Evolutionary conservation across 1,284 basidiomycete species (phyloP).

Genomic region (Fomitopsis betulina): DNA sequence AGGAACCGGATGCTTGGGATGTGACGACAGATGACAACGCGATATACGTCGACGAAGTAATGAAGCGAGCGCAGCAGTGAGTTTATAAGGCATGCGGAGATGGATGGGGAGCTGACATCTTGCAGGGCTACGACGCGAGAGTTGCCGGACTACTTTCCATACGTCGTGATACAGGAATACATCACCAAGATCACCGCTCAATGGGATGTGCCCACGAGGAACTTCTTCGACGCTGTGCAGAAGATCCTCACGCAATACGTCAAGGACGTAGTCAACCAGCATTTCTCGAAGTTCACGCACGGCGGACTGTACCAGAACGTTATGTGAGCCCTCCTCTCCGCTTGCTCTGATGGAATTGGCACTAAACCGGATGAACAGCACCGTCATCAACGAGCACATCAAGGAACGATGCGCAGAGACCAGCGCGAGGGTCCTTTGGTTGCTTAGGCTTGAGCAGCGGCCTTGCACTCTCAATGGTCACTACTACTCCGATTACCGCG

Average conservation of each 20-base stretch:
- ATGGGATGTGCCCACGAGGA: slow-evolving; percentile 45
- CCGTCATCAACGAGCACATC: slow-evolving; percentile 32
- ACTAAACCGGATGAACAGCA: slow-evolving; percentile 25
- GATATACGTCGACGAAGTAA: slow-evolving; percentile 58
- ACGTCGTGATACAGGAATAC: slow-evolving; percentile 45
- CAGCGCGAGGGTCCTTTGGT: slow-evolving; percentile 32
- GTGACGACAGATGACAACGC: slow-evolving; percentile 7
- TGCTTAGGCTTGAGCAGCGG: slow-evolving; percentile 45
- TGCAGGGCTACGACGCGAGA: slow-evolving; percentile 59
- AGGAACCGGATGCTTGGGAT: slow-evolving; percentile 19
- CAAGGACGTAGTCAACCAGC: slow-evolving; percentile 33
- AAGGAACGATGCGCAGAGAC: slow-evolving; percentile 11
- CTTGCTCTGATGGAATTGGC: background rate
- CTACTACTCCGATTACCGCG: slow-evolving; percentile 51
- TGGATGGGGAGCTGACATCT: slow-evolving; percentile 26
- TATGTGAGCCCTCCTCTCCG: slow-evolving; percentile 30
- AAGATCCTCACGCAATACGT: slow-evolving; percentile 34
- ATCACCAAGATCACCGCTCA: slow-evolving; percentile 38
- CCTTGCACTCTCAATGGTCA: slow-evolving; percentile 59
- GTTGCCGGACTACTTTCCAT: slow-evolving; percentile 58
- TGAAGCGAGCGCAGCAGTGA: slow-evolving; percentile 44
- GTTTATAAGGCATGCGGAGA: no score
- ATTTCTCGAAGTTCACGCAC: slow-evolving; percentile 49
- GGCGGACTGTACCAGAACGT: slow-evolving; percentile 48
- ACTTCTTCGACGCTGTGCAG: slow-evolving; percentile 43